Conservation (phyloP, 352 stramenopile species). For the Lagenidium giganteum region DNA sequence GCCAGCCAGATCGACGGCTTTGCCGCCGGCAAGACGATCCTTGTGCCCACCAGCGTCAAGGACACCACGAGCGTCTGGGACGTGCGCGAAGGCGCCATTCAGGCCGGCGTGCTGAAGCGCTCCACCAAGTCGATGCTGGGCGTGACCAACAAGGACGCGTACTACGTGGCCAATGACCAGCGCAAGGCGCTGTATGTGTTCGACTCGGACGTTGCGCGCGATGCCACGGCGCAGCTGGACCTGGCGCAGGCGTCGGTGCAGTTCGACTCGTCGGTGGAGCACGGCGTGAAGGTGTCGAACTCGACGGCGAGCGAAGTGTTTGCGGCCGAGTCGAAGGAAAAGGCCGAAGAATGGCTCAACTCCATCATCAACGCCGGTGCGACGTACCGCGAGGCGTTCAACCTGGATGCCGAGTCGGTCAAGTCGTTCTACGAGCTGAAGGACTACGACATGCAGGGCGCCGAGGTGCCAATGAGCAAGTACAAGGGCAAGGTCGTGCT, state of each 20-base stretch:
- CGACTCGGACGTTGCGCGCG: constrained; percentile 18
- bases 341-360: constrained; percentile 39
- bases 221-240: constrained; percentile 25
- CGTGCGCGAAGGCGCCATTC: constrained; percentile 25
- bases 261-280: constrained; percentile 14
- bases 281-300: constrained; percentile 17
- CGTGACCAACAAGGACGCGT: constrained; percentile 26
- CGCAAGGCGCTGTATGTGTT: constrained; percentile 40
- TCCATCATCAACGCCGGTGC: constrained; percentile 36
- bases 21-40: background rate
- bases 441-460: constrained; percentile 42
- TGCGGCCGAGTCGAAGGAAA: constrained; percentile 5
- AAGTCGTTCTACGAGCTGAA: constrained; percentile 63
- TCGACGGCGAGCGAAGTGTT: constrained; percentile 14
- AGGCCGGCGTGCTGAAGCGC: constrained; percentile 11
- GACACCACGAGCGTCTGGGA: no score
- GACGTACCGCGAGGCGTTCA: constrained; percentile 29
- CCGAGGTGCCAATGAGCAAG: constrained; percentile 40
- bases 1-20: background rate
- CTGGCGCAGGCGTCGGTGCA: constrained; percentile 11
- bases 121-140: constrained; percentile 5
- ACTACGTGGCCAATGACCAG: constrained; percentile 36
- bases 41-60: background rate
- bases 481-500: constrained; percentile 35
- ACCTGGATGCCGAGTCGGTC: constrained; percentile 21